These are phyloP conservation scores for Rhizoctonia solani DNA, from an alignment of 1,284 basidiomycete genomes.

Conservation along the genomic window DNA sequence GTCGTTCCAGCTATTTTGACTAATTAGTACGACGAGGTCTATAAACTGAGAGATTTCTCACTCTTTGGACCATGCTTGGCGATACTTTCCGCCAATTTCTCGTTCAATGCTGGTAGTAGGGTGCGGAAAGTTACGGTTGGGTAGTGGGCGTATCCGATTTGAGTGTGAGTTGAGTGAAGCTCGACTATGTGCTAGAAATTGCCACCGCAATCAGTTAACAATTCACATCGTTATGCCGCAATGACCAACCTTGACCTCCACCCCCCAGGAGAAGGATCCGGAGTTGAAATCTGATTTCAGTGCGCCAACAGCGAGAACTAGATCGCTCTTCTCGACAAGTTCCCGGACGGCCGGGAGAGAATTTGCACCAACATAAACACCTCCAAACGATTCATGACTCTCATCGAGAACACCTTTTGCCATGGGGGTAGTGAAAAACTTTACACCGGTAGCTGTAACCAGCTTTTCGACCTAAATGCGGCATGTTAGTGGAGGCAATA, in stretches of 20 bases:
- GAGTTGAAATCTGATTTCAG: slow-evolving; percentile 91
- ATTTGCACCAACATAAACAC: slow-evolving; percentile 83
- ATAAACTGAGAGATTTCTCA: slow-evolving; percentile 35
- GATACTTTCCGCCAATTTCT: slow-evolving; percentile 44
- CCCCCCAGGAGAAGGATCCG: slow-evolving; percentile 72
- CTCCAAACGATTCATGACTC: slow-evolving; percentile 82
- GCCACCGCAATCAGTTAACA: not conserved
- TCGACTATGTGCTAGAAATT: slow-evolving; percentile 49
- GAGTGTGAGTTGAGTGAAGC: slow-evolving; percentile 83
- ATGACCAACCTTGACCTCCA: slow-evolving; percentile 9
- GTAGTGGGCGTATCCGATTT: slow-evolving; percentile 52
- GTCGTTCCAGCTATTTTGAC: slow-evolving; percentile 41
- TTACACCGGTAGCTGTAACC: slow-evolving; percentile 69
- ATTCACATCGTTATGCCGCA: not conserved
- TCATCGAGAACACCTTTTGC: slow-evolving; percentile 86
- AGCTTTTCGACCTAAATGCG: slow-evolving; percentile 60
- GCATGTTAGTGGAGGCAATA: not conserved
- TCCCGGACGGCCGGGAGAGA: slow-evolving; percentile 72
- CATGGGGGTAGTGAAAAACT: slow-evolving; percentile 85
- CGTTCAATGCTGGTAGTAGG: slow-evolving; percentile 49
- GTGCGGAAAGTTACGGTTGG: slow-evolving; percentile 52
- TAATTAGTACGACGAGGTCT: not conserved
- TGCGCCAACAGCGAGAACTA: slow-evolving; percentile 81
- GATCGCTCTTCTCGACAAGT: slow-evolving; percentile 78
- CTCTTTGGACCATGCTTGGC: slow-evolving; percentile 39